A percentile compares a stretch with the other conserved stretches of the same genome.
Evolutionary conservation across 495 filamentous ascomycete species (phyloP).

Genomic region (Penicillium longicatenatum): DNA sequence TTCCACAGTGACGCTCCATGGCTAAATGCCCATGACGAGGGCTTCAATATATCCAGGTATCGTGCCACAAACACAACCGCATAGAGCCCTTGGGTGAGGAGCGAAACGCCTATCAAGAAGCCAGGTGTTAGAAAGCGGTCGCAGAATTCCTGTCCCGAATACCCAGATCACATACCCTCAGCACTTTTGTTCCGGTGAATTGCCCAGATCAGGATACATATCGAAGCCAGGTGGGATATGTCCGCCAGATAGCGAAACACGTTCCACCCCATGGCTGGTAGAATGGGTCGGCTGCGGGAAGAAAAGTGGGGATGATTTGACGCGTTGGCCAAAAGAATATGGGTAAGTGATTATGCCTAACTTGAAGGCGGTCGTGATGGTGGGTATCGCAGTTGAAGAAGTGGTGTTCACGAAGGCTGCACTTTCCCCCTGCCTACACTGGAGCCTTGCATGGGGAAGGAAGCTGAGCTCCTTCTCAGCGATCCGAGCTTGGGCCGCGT

Average conservation of each 20-base stretch:
- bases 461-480: constrained; percentile 20
- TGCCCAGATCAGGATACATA: constrained; percentile 85
- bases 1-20: constrained; percentile 20
- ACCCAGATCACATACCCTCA: constrained; percentile 61
- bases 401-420: not conserved
- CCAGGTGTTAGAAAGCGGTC: constrained; percentile 16
- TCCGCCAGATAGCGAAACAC: constrained; percentile 81
- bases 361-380: not conserved
- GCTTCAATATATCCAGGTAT: constrained; percentile 78
- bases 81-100: constrained; percentile 92
- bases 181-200: constrained; percentile 87
- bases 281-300: constrained; percentile 12
- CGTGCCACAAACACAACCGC: constrained; percentile 80
- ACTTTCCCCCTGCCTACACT: constrained; percentile 1
- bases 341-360: not conserved
- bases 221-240: constrained; percentile 78
- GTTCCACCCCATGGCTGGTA: constrained; percentile 49
- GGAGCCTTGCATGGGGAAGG: constrained; percentile 4
- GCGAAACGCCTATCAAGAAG: constrained; percentile 69
- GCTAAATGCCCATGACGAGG: constrained; percentile 29
- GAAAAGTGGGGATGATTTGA: not conserved
- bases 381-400: not conserved
- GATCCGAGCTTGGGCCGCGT: constrained; percentile 23
- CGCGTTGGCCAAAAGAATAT: not conserved
- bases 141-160: not conserved